phyloP scores from a whole-genome alignment of 2,329 filamentous ascomycete species.

The Penicillium decumbens region DNA sequence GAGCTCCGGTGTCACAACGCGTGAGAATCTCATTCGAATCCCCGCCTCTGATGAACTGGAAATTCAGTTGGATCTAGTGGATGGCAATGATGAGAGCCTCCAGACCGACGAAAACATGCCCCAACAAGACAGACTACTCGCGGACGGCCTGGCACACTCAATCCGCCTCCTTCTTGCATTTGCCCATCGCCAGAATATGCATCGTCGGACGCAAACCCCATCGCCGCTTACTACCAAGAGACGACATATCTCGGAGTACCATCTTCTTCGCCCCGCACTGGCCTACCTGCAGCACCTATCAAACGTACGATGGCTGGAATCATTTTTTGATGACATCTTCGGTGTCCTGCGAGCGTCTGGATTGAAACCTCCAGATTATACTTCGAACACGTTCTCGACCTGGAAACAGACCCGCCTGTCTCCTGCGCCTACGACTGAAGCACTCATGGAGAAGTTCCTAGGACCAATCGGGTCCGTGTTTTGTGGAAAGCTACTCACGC shows the following conservation, averaged over 20 bases:
- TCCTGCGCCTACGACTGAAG: constrained; percentile 32
- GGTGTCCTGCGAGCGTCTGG: constrained; percentile 32
- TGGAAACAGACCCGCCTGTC: constrained; percentile 13
- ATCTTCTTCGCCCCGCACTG: constrained; percentile 57
- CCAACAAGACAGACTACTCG: constrained; percentile 44
- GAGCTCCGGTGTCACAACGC: constrained; percentile 64
- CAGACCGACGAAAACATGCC: constrained; percentile 25
- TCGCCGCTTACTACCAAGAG: constrained; percentile 51
- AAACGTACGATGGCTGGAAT: constrained; percentile 33
- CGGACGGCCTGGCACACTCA: constrained; percentile 61
- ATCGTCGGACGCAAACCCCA: constrained; percentile 60
- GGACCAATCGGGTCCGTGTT: constrained; percentile 43
- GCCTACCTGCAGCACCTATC: constrained; percentile 50
- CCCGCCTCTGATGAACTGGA: constrained; percentile 51
- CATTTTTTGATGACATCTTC: constrained; percentile 31
- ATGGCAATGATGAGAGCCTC: constrained; percentile 45
- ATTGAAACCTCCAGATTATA: constrained; percentile 27
- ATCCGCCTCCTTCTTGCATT: constrained; percentile 74
- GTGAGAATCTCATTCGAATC: constrained; percentile 56
- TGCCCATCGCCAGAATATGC: constrained; percentile 70
- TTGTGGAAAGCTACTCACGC: constrained; percentile 33
- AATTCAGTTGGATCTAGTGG: constrained; percentile 64
- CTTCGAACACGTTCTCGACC: constrained; percentile 25
- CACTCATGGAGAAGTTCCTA: constrained; percentile 41
- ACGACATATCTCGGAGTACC: constrained; percentile 48